Base-by-base conservation (phyloP, 2,329 filamentous ascomycete genomes). In the Neofusicoccum cordaticola region DNA sequence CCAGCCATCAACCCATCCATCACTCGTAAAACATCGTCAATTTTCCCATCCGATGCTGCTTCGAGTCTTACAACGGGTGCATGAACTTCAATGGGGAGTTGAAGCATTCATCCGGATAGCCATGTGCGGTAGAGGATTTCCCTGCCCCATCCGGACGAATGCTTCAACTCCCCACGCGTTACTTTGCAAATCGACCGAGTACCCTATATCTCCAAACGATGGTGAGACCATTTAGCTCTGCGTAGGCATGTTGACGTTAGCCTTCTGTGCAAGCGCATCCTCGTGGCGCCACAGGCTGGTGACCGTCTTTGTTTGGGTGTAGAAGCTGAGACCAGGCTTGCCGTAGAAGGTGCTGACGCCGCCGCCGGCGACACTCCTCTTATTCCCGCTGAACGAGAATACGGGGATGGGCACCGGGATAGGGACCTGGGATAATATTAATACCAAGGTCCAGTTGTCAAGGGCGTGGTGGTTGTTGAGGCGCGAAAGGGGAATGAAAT, bases 281-380 rank as follows among this genome's bases (percentile, higher is more conserved):
- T 93, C 88, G 67, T 86, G 88, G 73, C 88, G 87, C 95, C 95
- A 99, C 76, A 96, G 81, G 69, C 92, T 90, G 62, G 95, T 99
- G 56, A 99, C 95, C 2, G 95, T 99, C 90, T 99, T 98, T 75
- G 91, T 86, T 81, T 98, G 95, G 2, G 95, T 99, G 80, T 96
- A 98, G 77, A 99, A 99, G 75, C 91, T 89, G 75, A 99, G 80
- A 27, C 94, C 95, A 0, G 93, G 92, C 79, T 91, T 90, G 69
- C 95, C 95, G 80, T 99, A 99, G 77, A 99, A 98, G 15, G 93
- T 96, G 81, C 87, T 96, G 42, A 91, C 90, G 67, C 95, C 94
- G 61, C 93, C 93, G 63, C 94, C 95, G 0, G 95, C 95, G 65
- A 98, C 84, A 73, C 88, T 92, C 85, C 90, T 93, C 88, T 99